These are phyloP conservation scores for Plantago ovata DNA, from an alignment of 257 asterid genomes.

Conservation along the genomic window DNA sequence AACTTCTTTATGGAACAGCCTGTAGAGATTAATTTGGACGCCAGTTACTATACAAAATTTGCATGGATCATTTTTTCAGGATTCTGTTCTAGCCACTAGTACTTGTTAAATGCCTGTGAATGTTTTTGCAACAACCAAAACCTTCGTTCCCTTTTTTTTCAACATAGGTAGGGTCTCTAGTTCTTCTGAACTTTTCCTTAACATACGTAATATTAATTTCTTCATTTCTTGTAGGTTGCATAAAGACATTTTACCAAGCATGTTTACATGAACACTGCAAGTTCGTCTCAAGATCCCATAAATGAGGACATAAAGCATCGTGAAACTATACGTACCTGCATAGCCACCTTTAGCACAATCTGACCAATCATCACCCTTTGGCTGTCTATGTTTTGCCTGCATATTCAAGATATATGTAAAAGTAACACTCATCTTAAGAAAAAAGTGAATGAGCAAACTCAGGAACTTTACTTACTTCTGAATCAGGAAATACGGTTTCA, in stretches of 20 bases:
- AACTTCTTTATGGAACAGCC: too few relatives aligned
- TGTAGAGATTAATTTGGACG: too few relatives aligned
- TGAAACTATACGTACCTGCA: conserved; percentile 38
- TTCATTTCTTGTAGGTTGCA: neutral
- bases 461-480: conserved; percentile 36
- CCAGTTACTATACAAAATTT: too few relatives aligned
- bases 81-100: too few relatives aligned
- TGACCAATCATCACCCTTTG: conserved; percentile 60
- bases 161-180: too few relatives aligned
- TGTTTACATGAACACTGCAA: neutral
- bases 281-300: neutral
- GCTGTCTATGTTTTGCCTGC: conserved; percentile 39
- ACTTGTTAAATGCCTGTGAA: too few relatives aligned
- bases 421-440: neutral
- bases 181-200: neutral
- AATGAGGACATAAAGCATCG: neutral
- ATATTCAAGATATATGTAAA: neutral
- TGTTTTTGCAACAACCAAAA: too few relatives aligned
- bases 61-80: too few relatives aligned
- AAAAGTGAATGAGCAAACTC: neutral
- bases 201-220: too few relatives aligned
- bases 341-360: conserved; percentile 66
- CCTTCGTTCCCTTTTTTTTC: too few relatives aligned
- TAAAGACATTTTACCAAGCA: neutral
- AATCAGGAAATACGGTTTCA: conserved; percentile 56